phyloP scores from a whole-genome alignment of 2,329 filamentous ascomycete genomes.

The Apiospora sp. region DNA sequence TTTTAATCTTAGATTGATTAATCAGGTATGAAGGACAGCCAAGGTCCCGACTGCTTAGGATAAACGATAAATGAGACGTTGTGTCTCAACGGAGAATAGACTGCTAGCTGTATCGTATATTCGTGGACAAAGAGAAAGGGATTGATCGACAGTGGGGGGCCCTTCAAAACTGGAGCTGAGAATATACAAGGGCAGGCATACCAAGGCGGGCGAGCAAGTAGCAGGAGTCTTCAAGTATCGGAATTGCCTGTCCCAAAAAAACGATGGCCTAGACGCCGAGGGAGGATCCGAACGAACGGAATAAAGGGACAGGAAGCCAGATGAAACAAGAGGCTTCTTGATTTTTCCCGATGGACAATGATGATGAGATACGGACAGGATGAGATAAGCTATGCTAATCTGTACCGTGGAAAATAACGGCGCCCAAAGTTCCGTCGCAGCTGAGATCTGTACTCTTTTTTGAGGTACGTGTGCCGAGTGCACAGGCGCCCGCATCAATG shows the following conservation, averaged over 20 bases:
- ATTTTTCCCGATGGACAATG: background rate
- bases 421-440: background rate
- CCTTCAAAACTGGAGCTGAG: background rate
- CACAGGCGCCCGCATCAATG: background rate
- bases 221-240: background rate
- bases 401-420: constrained; percentile 8
- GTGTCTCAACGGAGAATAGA: background rate
- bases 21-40: background rate
- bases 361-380: background rate
- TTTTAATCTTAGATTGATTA: background rate
- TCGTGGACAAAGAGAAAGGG: background rate
- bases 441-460: background rate
- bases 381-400: background rate
- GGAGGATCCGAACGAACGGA: constrained; percentile 1
- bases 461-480: background rate
- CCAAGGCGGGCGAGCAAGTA: background rate
- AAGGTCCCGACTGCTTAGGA: background rate
- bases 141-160: constrained; percentile 20
- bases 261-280: background rate
- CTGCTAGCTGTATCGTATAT: background rate
- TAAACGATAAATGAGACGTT: background rate
- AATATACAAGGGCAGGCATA: background rate
- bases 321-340: background rate
- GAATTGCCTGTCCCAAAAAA: background rate
- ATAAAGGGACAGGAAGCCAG: constrained; percentile 12